Conservation (phyloP, 495 filamentous ascomycete species). For the Trichodelitschia bisporula region DNA sequence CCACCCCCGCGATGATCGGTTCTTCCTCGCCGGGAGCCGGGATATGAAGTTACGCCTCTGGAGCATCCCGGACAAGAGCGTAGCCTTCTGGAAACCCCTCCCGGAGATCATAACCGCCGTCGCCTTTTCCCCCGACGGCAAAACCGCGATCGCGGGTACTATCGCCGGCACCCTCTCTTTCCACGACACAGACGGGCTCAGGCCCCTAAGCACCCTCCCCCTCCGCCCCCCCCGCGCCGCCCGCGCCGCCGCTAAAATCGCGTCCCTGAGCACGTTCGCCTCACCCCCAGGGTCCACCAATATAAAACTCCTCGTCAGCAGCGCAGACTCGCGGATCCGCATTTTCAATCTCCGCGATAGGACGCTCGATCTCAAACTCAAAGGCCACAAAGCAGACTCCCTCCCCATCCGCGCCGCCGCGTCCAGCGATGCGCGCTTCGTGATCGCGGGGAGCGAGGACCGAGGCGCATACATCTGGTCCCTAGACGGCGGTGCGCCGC, state of each 20-base stretch:
- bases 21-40: conserved; percentile 83
- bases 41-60: conserved; percentile 83
- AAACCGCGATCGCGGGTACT: conserved; percentile 70
- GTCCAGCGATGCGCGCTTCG: conserved; percentile 63
- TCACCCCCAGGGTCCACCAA: conserved; percentile 24
- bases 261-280: conserved; percentile 60
- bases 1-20: conserved; percentile 84
- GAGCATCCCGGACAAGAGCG: conserved; percentile 92
- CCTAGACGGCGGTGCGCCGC: conserved; percentile 16
- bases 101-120: conserved; percentile 87
- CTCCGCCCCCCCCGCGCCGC: conserved; percentile 73
- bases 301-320: conserved; percentile 71
- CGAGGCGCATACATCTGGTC: conserved; percentile 77
- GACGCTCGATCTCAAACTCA: conserved; percentile 65
- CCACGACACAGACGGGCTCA: conserved; percentile 86
- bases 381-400: conserved; percentile 77
- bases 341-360: conserved; percentile 75
- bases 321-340: conserved; percentile 85
- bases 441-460: conserved; percentile 90
- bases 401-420: conserved; percentile 81
- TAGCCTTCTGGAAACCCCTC: conserved; percentile 63
- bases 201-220: conserved; percentile 60
- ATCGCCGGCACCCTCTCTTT: conserved; percentile 71
- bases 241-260: conserved; percentile 91
- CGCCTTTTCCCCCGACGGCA: conserved; percentile 79